Conservation (phyloP, 2,329 filamentous ascomycete species). For the Graphilbum sp. region DNA sequence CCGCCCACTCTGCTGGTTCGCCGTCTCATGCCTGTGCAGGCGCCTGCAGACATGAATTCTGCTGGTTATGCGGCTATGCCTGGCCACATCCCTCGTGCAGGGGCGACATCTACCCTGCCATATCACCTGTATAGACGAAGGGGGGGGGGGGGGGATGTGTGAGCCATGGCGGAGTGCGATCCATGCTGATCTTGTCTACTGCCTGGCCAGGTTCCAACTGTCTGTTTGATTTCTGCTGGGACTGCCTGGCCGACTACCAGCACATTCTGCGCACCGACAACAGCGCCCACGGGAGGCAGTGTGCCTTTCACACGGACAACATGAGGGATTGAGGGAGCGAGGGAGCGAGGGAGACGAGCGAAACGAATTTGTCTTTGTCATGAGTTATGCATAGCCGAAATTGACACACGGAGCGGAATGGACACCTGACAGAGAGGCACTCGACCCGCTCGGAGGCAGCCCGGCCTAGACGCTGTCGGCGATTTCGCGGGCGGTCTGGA, state of each 20-base stretch:
- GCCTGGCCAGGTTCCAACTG: not conserved
- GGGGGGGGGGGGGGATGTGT: not conserved
- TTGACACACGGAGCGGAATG: no score
- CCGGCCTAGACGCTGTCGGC: no score
- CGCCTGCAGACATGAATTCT: not conserved
- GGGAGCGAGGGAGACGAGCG: no score
- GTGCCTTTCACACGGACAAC: not conserved
- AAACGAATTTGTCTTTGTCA: no score
- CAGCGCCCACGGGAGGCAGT: not conserved
- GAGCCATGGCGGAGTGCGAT: not conserved
- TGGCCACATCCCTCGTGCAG: not conserved
- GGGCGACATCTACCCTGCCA: not conserved
- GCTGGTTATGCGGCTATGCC: not conserved
- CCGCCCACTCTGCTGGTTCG: no score
- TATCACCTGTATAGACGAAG: no score
- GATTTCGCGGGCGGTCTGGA: constrained; percentile 58
- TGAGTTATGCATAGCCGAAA: no score
- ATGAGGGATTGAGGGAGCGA: no score
- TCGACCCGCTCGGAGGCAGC: no score
- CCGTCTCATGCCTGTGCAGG: no score
- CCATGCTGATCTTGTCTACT: not conserved
- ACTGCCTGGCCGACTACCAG: constrained; percentile 1
- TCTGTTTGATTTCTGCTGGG: constrained; percentile 1
- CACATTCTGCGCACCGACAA: not conserved
- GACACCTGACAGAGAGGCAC: no score